Percentiles rank a stretch among this genome's conserved stretches.
Conservation (phyloP, 345 rosid species). For the Gossypium mustelinum region DNA sequence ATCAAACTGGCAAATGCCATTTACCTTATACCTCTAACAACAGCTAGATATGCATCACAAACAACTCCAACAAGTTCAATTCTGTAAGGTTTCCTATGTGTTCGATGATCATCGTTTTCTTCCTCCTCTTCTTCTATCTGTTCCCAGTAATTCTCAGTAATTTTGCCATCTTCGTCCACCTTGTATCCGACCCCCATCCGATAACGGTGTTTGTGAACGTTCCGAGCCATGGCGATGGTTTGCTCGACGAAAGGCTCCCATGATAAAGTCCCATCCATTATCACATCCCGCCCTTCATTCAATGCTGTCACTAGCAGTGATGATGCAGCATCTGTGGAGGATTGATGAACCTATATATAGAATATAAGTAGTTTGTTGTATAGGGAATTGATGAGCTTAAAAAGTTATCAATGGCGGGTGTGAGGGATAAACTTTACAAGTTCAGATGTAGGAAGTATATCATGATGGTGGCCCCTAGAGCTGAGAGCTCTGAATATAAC, state of each 20-base stretch:
- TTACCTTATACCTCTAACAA: constrained; percentile 83
- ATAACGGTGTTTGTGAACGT: constrained; percentile 62
- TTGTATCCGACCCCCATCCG: constrained; percentile 88
- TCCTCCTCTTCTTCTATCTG: constrained; percentile 36
- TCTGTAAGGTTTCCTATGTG: constrained; percentile 62
- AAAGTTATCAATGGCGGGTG: background rate
- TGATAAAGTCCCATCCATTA: constrained; percentile 89
- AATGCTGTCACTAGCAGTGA: constrained; percentile 84
- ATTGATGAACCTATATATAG: constrained; percentile 64
- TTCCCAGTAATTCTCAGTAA: constrained; percentile 78
- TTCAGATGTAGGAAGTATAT: constrained; percentile 85
- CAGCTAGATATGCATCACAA: constrained; percentile 90
- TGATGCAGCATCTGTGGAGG: constrained; percentile 84
- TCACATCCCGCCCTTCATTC: constrained; percentile 90
- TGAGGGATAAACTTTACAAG: constrained; percentile 30
- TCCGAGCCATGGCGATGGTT: constrained; percentile 72
- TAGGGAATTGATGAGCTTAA: background rate
- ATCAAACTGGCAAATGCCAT: background rate
- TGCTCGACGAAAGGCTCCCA: constrained; percentile 94
- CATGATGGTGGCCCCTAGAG: constrained; percentile 70
- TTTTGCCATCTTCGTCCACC: constrained; percentile 51
- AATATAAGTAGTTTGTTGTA: background rate
- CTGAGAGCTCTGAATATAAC: constrained; percentile 80
- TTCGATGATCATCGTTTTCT: constrained; percentile 21
- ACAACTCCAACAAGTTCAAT: constrained; percentile 84